Percentiles rank a stretch among this genome's conserved stretches.
These are phyloP conservation scores for Hericium erinaceus DNA, from an alignment of 768 basidiomycete genomes.

Conservation along the genomic window DNA sequence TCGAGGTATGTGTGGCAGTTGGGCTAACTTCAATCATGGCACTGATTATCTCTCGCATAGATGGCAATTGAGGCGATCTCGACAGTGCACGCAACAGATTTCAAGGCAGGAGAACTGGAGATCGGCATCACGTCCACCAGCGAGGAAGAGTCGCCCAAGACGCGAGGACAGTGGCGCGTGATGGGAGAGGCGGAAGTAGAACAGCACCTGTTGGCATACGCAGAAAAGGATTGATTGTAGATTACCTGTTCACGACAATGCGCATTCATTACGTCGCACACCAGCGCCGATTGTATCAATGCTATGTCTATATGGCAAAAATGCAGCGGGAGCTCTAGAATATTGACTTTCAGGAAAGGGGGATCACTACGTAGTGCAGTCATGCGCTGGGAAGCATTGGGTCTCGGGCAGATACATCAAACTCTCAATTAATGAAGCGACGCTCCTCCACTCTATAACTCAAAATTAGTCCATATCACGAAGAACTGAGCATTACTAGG, in stretches of 20 bases:
- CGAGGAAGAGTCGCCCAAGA: slow-evolving; percentile 65
- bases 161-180: slow-evolving; percentile 68
- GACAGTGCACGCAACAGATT: slow-evolving; percentile 90
- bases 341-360: not conserved
- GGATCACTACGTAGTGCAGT: not conserved
- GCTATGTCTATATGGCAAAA: no score
- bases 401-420: not conserved
- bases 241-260: not conserved
- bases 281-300: no score
- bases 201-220: slow-evolving; percentile 72
- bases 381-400: not conserved
- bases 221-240: slow-evolving; percentile 68
- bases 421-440: slow-evolving; percentile 25
- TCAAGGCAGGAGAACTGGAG: slow-evolving; percentile 92
- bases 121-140: slow-evolving; percentile 83
- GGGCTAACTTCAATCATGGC: not conserved
- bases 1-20: slow-evolving; percentile 56
- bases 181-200: slow-evolving; percentile 75
- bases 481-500: not conserved
- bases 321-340: no score
- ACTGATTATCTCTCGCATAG: slow-evolving; percentile 28
- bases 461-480: not conserved
- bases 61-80: slow-evolving; percentile 94
- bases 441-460: slow-evolving; percentile 57
- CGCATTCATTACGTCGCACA: not conserved